phyloP scores from a whole-genome alignment of 352 stramenopile species.

The Phytopythium montanum region DNA sequence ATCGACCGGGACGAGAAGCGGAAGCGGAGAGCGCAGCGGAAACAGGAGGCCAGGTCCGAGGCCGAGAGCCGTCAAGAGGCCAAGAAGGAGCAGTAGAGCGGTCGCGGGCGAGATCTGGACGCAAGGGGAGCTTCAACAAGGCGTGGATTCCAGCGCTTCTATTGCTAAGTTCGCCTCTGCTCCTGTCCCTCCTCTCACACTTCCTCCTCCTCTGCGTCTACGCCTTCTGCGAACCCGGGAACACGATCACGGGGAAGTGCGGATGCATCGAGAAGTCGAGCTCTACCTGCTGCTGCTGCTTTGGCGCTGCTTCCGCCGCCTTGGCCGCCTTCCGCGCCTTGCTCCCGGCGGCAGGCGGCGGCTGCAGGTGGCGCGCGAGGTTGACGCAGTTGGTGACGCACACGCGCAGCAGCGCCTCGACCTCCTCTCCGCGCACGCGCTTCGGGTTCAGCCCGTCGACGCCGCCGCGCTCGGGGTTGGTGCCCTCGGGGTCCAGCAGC shows the following conservation, averaged over 20 bases:
- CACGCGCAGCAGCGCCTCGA: constrained; percentile 52
- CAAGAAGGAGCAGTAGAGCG: constrained; percentile 14
- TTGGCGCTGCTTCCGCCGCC: not conserved
- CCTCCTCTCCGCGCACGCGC: constrained; percentile 38
- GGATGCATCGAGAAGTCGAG: constrained; percentile 68
- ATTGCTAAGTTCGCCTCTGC: not conserved
- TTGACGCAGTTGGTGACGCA: constrained; percentile 62
- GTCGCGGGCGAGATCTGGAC: not conserved
- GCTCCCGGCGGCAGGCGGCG: constrained; percentile 8
- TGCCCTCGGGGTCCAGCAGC: constrained; percentile 30
- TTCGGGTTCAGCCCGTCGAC: constrained; percentile 10
- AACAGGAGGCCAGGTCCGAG: constrained; percentile 7
- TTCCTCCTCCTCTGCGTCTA: not conserved
- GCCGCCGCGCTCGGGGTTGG: constrained; percentile 13
- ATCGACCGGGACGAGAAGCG: constrained; percentile 48
- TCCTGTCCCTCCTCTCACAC: not conserved
- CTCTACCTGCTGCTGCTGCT: constrained; percentile 15
- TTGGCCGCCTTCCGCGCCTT: constrained; percentile 23
- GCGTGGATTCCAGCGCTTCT: constrained; percentile 3
- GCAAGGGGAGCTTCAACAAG: not conserved
- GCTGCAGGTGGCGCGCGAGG: constrained; percentile 48
- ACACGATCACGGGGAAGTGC: constrained; percentile 62
- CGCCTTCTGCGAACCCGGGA: constrained; percentile 19
- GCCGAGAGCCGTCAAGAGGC: not conserved
- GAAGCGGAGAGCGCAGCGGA: constrained; percentile 11